Conservation (phyloP, 805 yeast genomes). For the Candida patagonica region DNA sequence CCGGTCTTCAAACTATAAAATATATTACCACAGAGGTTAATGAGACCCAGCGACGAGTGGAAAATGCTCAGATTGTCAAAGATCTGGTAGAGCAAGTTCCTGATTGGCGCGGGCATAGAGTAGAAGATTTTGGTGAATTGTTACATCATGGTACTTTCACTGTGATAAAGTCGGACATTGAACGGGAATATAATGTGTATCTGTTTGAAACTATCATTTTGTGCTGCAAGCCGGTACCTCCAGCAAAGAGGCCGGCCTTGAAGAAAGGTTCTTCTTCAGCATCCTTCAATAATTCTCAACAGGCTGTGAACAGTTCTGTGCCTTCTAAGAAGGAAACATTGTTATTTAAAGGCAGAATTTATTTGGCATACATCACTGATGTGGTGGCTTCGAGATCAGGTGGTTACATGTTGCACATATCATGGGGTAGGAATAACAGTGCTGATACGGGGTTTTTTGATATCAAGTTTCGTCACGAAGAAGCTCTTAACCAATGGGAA, state of each 20-base stretch:
- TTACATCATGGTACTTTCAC: slow-evolving; percentile 60
- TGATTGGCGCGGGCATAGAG: slow-evolving; percentile 88
- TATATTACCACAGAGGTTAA: slow-evolving; percentile 82
- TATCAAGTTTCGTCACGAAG: slow-evolving; percentile 75
- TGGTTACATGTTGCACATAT: slow-evolving; percentile 24
- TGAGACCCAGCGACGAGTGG: slow-evolving; percentile 88
- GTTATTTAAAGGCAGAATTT: slow-evolving; percentile 74
- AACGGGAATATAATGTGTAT: slow-evolving; percentile 82
- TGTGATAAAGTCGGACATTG: slow-evolving; percentile 41
- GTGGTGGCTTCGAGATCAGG: slow-evolving; percentile 28
- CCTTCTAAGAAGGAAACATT: slow-evolving; percentile 24
- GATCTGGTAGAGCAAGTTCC: slow-evolving; percentile 64
- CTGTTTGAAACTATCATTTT: slow-evolving; percentile 66
- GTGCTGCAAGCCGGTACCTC: slow-evolving; percentile 50
- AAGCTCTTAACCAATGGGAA: slow-evolving; percentile 74
- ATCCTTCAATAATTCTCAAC: slow-evolving; percentile 1
- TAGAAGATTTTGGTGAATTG: slow-evolving; percentile 75
- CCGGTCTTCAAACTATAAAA: slow-evolving; percentile 65
- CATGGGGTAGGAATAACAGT: slow-evolving; percentile 44
- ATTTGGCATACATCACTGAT: slow-evolving; percentile 54
- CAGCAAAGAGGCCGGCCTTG: slow-evolving; percentile 32
- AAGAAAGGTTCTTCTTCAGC: slow-evolving; percentile 19
- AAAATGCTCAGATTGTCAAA: slow-evolving; percentile 63
- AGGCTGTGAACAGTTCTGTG: slow-evolving; percentile 3
- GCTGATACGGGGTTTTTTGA: slow-evolving; percentile 75